Conservation (phyloP, 202 grass and related monocot species). For the Schoenoplectus tabernaemontani region DNA sequence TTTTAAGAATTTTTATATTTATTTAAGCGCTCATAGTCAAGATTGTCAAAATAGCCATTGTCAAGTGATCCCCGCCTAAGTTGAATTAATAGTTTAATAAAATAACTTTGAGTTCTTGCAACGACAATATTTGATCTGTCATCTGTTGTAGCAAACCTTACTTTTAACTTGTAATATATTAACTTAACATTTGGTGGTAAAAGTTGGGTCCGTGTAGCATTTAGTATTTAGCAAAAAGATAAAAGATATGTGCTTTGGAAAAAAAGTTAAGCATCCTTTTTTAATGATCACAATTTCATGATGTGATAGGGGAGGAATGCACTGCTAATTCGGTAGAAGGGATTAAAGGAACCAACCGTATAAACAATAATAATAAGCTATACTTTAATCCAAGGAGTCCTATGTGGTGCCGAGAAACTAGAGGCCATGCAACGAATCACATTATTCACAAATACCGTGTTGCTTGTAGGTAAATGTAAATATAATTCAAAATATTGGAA, state of each 20-base stretch:
- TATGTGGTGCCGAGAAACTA: background rate
- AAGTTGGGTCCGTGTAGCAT: conserved; percentile 1
- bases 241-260: conserved; percentile 16
- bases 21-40: background rate
- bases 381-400: background rate
- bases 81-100: background rate
- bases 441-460: background rate
- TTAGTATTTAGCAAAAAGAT: background rate
- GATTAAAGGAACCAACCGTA: conserved; percentile 1
- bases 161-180: background rate
- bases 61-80: too few relatives aligned
- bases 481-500: background rate
- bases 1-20: background rate
- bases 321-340: conserved; percentile 19
- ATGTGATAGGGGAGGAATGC: conserved; percentile 23
- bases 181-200: background rate
- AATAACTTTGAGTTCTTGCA: background rate
- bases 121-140: background rate
- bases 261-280: conserved; percentile 22
- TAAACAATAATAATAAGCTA: conserved; percentile 4
- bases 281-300: conserved; percentile 25
- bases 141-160: background rate
- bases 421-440: background rate
- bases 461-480: background rate
- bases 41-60: too few relatives aligned